phyloP scores from a whole-genome alignment of 148 eudicot species.

The Agrostemma githago region DNA sequence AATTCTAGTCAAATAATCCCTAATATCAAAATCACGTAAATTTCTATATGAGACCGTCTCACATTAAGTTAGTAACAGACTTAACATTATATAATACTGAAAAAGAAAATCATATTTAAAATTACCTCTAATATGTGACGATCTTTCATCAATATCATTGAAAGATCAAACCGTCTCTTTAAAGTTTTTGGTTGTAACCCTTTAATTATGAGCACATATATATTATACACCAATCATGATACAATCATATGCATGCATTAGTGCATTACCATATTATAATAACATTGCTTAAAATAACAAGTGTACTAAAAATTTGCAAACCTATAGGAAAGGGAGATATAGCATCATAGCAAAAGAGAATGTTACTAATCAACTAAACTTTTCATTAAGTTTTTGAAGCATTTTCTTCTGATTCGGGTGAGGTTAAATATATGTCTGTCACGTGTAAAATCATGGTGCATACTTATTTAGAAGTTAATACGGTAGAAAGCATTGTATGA shows the following conservation, averaged over 20 bases:
- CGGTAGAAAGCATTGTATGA: too few relatives aligned
- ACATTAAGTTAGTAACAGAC: too few relatives aligned
- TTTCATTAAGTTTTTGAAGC: background rate
- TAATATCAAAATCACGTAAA: too few relatives aligned
- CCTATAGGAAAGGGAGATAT: background rate
- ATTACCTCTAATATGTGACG: too few relatives aligned
- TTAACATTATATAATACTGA: too few relatives aligned
- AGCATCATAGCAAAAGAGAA: background rate
- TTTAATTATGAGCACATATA: background rate
- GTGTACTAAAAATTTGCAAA: background rate
- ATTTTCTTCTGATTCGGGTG: background rate
- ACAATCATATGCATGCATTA: constrained; percentile 5
- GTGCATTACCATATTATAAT: background rate
- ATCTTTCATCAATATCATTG: too few relatives aligned
- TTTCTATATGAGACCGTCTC: too few relatives aligned
- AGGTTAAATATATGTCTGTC: too few relatives aligned
- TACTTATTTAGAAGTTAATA: too few relatives aligned
- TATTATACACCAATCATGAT: constrained; percentile 15
- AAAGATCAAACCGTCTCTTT: too few relatives aligned
- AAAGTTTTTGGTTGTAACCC: background rate
- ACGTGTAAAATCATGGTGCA: background rate
- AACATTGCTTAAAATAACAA: background rate
- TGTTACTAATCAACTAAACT: too few relatives aligned
- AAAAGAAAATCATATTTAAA: too few relatives aligned
- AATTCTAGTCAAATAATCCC: background rate